phyloP scores from a whole-genome alignment of 2,329 filamentous ascomycete genomes.

The Aulographum hederae region DNA sequence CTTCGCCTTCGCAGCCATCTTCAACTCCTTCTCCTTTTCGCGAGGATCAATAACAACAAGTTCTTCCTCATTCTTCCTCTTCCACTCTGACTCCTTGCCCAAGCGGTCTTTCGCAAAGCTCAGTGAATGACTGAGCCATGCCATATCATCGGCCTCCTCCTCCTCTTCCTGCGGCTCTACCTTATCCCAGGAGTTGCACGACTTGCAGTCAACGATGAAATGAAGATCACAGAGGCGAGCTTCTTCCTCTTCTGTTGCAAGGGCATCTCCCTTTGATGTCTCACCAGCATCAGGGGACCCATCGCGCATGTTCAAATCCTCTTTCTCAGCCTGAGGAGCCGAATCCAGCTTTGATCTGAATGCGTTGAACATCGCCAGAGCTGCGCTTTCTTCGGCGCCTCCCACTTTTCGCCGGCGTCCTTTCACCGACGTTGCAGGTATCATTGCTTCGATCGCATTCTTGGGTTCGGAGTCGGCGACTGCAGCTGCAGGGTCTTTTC shows the following conservation, averaged over 20 bases:
- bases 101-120: conserved; percentile 78
- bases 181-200: conserved; percentile 72
- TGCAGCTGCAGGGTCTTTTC: conserved; percentile 26
- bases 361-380: conserved; percentile 53
- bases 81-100: conserved; percentile 80
- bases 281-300: conserved; percentile 6
- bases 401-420: conserved; percentile 52
- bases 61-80: conserved; percentile 80
- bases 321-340: conserved; percentile 4
- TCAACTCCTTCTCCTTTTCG: conserved; percentile 58
- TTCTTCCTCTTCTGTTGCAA: conserved; percentile 40
- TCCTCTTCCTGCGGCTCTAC: conserved; percentile 43
- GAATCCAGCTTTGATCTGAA: conserved; percentile 59
- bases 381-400: conserved; percentile 34
- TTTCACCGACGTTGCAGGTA: conserved; percentile 50
- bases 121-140: conserved; percentile 75
- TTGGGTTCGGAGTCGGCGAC: conserved; percentile 37
- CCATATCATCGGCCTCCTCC: conserved; percentile 38
- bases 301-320: background rate
- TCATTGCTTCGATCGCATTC: conserved; percentile 45
- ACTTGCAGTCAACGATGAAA: conserved; percentile 90
- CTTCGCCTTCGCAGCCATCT: conserved; percentile 43
- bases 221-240: conserved; percentile 75
- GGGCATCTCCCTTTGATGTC: conserved; percentile 23
- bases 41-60: conserved; percentile 83